phyloP scores from a whole-genome alignment of 2,329 filamentous ascomycete species.

The Rhynchosporium secalis region DNA sequence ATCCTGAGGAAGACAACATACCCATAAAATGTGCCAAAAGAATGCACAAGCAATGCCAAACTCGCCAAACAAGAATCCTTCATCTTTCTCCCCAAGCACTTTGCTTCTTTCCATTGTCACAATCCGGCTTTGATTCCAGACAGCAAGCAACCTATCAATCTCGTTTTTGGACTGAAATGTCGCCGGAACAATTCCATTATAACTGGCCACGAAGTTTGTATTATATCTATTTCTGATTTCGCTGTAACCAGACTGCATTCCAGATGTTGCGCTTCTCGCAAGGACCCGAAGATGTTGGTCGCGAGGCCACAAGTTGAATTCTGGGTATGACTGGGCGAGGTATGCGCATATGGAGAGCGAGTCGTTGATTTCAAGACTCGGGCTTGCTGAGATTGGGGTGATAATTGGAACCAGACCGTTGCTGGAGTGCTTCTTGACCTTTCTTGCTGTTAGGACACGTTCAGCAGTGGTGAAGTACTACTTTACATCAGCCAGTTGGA shows the following conservation, averaged over 20 bases:
- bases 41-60: constrained; percentile 40
- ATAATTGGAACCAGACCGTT: constrained; percentile 47
- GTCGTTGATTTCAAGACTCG: constrained; percentile 45
- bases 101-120: constrained; percentile 22
- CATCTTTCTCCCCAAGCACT: constrained; percentile 31
- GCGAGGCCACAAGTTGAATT: constrained; percentile 44
- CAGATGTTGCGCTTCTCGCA: constrained; percentile 22
- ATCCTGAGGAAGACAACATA: constrained; percentile 23
- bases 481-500: background rate
- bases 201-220: constrained; percentile 34
- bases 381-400: constrained; percentile 33
- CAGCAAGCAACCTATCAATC: constrained; percentile 29
- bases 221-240: constrained; percentile 23
- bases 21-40: constrained; percentile 40
- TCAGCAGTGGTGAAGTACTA: background rate
- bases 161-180: constrained; percentile 30
- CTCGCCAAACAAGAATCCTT: constrained; percentile 36
- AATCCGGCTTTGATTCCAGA: constrained; percentile 33
- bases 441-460: background rate
- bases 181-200: constrained; percentile 32
- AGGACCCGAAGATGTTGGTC: constrained; percentile 31
- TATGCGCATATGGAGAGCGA: constrained; percentile 52
- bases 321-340: constrained; percentile 46
- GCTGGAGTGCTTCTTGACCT: constrained; percentile 40
- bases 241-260: constrained; percentile 27